Conservation (phyloP, 352 stramenopile species). For the Vaucheria bursata region DNA sequence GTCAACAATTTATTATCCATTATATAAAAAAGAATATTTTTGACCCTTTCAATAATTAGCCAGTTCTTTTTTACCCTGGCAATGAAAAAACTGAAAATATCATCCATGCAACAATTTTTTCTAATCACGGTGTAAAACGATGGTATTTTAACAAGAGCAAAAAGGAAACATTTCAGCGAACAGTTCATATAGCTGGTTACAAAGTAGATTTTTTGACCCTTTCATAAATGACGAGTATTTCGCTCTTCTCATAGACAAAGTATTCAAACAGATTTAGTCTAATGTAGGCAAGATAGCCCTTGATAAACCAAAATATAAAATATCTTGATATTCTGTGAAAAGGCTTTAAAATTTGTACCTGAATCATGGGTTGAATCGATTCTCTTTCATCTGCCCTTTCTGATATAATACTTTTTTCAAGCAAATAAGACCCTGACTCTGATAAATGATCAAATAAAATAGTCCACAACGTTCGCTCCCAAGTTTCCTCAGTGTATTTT, state of each 20-base stretch:
- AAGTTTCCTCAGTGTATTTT: conserved; percentile 58
- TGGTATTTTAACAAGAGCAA: too few species aligned
- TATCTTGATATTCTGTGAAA: conserved; percentile 53
- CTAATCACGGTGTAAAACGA: too few species aligned
- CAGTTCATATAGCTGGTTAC: too few species aligned
- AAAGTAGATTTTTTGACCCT: too few species aligned
- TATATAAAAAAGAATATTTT: too few species aligned
- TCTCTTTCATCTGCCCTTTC: conserved; percentile 55
- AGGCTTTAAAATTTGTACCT: conserved; percentile 19
- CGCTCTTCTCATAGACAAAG: background rate
- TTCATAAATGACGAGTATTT: too few species aligned
- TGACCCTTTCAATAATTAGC: too few species aligned
- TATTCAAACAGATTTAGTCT: background rate
- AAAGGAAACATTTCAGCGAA: too few species aligned
- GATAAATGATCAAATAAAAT: conserved; percentile 54
- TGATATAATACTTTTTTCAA: conserved; percentile 68
- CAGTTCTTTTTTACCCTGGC: too few species aligned
- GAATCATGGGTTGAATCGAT: conserved; percentile 52
- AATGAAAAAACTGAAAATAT: too few species aligned
- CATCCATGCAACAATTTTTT: too few species aligned
- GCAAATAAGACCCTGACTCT: conserved; percentile 65
- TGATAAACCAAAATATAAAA: background rate
- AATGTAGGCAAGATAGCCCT: background rate
- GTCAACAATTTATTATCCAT: too few species aligned
- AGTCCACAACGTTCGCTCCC: conserved; percentile 64